Base-by-base conservation (phyloP, 2,329 filamentous ascomycete genomes). In the Xylariaceae sp. region DNA sequence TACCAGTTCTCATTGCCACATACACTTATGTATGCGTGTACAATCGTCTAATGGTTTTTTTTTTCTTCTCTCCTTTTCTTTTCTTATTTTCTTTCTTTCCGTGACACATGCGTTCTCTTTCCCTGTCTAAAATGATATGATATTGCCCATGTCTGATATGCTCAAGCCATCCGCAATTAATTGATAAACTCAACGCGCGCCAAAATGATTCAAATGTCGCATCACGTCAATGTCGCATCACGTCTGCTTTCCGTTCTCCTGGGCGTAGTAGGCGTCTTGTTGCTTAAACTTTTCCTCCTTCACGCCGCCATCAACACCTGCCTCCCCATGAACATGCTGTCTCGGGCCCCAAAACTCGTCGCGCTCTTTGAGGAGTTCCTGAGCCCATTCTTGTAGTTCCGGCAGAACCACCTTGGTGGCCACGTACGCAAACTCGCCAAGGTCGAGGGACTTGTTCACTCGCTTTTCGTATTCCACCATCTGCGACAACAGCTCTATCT, bases 381-480 rank as follows among this genome's bases (percentile, higher is more conserved):
- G 79, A 0, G 88, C 89, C 93, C 93, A 98, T 12, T 78, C 83
- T 76, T 87, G 85, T 64, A 92, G 89, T 77, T 96, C 93, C 0
- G 86, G 83, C 62, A 96, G 79, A 52, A 82, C 80, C 64, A 98
- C 88, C 65, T 84, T 85, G 45, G 78, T 81, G 7, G 89, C 84
- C 2, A 97, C 95, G 70, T 89, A 88, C 0, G 86, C 83, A 65
- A 99, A 98, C 77, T 99, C 95, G 50, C 89, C 85, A 48, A 99
- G 77, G 72, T 98, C 91, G 40, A 91, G 73, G 61, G 77, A 75
- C 23, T 85, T 84, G 52, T 86, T 75, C 48, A 85, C 80, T 12
- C 81, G 77, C 67, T 89, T 88, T 82, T 99, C 95, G 70, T 99
- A 99, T 74, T 99, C 95, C 26, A 96, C 79, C 90, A 97, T 97